Conservation (phyloP, 148 eudicot species). For the Dysphania ambrosioides region DNA sequence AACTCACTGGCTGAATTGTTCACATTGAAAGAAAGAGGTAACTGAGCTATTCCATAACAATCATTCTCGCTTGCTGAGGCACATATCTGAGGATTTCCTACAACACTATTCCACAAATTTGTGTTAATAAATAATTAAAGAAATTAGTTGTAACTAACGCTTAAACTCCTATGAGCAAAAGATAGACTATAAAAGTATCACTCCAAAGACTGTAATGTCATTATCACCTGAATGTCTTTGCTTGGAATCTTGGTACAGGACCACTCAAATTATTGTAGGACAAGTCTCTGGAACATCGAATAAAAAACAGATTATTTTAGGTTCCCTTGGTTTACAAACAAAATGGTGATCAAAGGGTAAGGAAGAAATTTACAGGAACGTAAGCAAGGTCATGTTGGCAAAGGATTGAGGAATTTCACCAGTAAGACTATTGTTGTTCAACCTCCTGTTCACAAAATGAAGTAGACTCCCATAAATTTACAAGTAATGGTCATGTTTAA, state of each 20-base stretch:
- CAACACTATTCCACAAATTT: constrained; percentile 41
- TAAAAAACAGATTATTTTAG: background rate
- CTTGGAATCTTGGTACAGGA: constrained; percentile 74
- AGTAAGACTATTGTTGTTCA: constrained; percentile 80
- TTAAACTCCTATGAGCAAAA: background rate
- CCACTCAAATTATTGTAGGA: constrained; percentile 90
- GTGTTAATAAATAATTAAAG: background rate
- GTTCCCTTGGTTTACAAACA: background rate
- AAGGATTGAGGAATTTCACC: constrained; percentile 70
- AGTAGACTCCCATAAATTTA: background rate
- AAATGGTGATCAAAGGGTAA: background rate
- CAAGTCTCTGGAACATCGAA: constrained; percentile 62
- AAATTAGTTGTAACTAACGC: background rate
- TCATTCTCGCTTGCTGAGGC: constrained; percentile 60
- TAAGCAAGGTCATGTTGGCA: constrained; percentile 77
- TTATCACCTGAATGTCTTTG: constrained; percentile 79
- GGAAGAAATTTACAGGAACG: constrained; percentile 53
- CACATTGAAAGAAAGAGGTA: constrained; percentile 64
- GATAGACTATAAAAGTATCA: background rate
- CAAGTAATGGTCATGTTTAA: background rate
- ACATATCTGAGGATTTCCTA: constrained; percentile 81
- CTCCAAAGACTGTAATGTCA: constrained; percentile 8
- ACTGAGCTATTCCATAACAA: constrained; percentile 71
- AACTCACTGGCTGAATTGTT: constrained; percentile 58
- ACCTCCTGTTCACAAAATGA: constrained; percentile 51